Evolutionary conservation across 768 basidiomycete species (phyloP), one percentile per base, ranked within the genome.

Genomic region (Tricholoma hemisulphureum): DNA sequence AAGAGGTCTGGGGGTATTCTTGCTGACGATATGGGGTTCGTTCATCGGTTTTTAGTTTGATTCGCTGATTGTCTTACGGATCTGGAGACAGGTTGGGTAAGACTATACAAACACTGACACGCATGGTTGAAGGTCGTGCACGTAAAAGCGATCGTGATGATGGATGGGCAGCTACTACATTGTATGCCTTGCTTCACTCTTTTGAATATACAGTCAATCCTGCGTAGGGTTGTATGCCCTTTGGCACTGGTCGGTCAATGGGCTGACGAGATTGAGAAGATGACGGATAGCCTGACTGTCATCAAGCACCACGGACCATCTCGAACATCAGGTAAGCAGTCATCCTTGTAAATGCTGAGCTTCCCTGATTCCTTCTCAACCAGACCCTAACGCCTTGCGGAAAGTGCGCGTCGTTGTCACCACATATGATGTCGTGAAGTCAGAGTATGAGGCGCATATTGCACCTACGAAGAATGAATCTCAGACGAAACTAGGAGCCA

Each of bases 181-280:
- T 93, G 90, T 91, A 67, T 32, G 87, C 70, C 16, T 55, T 6
- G 23, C 10, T 23, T 39, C 7, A 52, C 49, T n/a, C 23, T 29
- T 18, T 41, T 24, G 34, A 37, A 29, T 18, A 20, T 7, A 34
- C 35, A 49, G 55, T 55, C 56, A 45, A 51, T 48, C 37, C 39
- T 13, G 29, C 4, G 21, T 61, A 95, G 96, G 16, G 89, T 98
- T 34, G 76, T 98, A 28, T 91, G 89, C 52, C 96, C 96, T 2
- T 80, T 97, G 11, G 84, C 91, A 13, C 83, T 99, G 11, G 86
- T 97, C 54, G 82, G 83, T 11, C 97, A 99, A 71, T 99, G 96
- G 96, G 87, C 87, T 9, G 77, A 83, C 7, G 96, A 99, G 69
- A 85, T 94, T 46, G 70, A 81, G 53, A 91, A 87, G 63, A 86